Evolutionary conservation across 2,329 filamentous ascomycete genomes (phyloP).

Genomic region (Neonectria neomacrospora): DNA sequence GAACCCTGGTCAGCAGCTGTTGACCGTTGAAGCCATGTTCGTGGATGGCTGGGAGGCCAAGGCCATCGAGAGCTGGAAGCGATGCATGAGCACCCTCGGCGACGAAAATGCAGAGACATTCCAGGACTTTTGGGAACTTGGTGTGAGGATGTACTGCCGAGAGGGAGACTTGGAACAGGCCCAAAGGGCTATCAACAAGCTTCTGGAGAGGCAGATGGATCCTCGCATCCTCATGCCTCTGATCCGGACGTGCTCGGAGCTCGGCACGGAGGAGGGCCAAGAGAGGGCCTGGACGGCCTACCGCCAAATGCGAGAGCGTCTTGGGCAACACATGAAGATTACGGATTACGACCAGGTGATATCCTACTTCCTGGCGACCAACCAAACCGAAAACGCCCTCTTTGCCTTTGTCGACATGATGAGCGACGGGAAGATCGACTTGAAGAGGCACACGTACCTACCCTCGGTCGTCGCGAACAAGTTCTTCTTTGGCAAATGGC

Average conservation of each 20-base stretch:
- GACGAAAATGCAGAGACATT: constrained; percentile 57
- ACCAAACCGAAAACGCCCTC: constrained; percentile 74
- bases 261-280: constrained; percentile 57
- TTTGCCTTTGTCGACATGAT: constrained; percentile 92
- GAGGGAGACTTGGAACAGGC: constrained; percentile 69
- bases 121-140: constrained; percentile 70
- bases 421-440: constrained; percentile 66
- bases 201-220: constrained; percentile 62
- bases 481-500: constrained; percentile 89
- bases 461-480: constrained; percentile 71
- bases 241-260: constrained; percentile 73
- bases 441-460: constrained; percentile 56
- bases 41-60: constrained; percentile 68
- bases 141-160: constrained; percentile 71
- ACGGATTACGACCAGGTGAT: constrained; percentile 81
- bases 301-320: constrained; percentile 68
- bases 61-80: constrained; percentile 73
- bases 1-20: constrained; percentile 67
- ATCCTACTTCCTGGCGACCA: constrained; percentile 74
- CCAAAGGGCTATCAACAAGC: constrained; percentile 63
- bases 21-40: constrained; percentile 76
- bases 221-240: constrained; percentile 72
- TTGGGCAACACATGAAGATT: constrained; percentile 72
- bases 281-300: constrained; percentile 76
- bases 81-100: constrained; percentile 64